These are phyloP conservation scores for Ustilago xerochloae DNA, from an alignment of 1,284 basidiomycete genomes.

Conservation along the genomic window DNA sequence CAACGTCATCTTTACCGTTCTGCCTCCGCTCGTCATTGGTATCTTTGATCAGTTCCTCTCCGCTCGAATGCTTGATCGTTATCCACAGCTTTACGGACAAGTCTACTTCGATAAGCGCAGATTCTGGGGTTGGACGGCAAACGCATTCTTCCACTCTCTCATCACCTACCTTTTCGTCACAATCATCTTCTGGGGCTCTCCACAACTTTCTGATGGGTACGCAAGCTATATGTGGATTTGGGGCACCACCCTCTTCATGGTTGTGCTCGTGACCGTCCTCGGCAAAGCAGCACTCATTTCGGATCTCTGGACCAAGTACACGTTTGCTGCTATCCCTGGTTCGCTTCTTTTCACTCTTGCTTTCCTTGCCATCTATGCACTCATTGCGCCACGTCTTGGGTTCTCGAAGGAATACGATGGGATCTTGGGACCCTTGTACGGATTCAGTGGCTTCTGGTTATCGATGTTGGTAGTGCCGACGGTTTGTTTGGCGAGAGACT, in stretches of 20 bases:
- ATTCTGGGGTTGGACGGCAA: conserved; percentile 93
- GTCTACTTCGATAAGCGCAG: conserved; percentile 60
- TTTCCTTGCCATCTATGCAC: conserved; percentile 89
- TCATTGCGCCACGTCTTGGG: conserved; percentile 82
- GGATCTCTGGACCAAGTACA: conserved; percentile 99
- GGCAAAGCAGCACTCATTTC: conserved; percentile 97
- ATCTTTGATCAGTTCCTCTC: conserved; percentile 98
- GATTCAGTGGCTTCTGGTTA: conserved; percentile 88
- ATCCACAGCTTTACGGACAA: conserved; percentile 86
- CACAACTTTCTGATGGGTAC: conserved; percentile 76
- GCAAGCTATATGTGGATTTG: conserved; percentile 96
- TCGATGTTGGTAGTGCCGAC: conserved; percentile 86
- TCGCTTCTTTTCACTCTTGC: conserved; percentile 95
- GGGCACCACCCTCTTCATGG: conserved; percentile 94
- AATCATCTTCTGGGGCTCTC: conserved; percentile 88
- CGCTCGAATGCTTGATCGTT: conserved; percentile 93
- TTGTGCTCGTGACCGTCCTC: conserved; percentile 91
- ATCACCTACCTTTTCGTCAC: conserved; percentile 87
- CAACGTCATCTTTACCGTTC: conserved; percentile 72
- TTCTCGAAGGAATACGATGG: conserved; percentile 82
- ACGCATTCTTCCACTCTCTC: conserved; percentile 83
- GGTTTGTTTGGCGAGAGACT: conserved; percentile 86
- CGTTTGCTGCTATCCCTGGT: conserved; percentile 84
- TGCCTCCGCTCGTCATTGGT: conserved; percentile 96
- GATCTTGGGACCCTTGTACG: conserved; percentile 89